Evolutionary conservation across 495 filamentous ascomycete species (phyloP), one percentile per base, ranked within the genome.

Genomic region (Podospora sp.): DNA sequence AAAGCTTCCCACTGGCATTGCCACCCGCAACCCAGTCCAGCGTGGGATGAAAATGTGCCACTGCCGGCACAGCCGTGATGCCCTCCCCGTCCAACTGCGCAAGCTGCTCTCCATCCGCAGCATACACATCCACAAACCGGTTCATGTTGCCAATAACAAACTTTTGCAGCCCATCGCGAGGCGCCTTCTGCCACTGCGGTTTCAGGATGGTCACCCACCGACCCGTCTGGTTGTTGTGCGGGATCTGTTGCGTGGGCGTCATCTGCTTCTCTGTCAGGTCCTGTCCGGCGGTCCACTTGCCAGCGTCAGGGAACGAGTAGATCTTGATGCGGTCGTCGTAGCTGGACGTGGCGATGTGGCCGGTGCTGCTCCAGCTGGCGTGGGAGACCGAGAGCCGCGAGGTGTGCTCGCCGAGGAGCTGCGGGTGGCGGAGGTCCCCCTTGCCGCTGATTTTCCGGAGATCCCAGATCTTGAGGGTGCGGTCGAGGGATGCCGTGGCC

Each of bases 111-210:
- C 95, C 95, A 35, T 87, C 81, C 11, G 84, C 80, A 14, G 88
- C 89, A 76, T 90, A 98, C 7, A 99, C 86, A 75, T 99, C 95
- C 2, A 98, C 91, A 69, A 97, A 97, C 21, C 95, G 88, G 75
- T 97, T 97, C 95, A 98, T 98, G 74, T 97, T 98, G 0, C 92
- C 96, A 66, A 99, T 94, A 53, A 88, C 93, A 77, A 98, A 92
- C 57, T 92, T 90, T 63, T 96, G 89, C 6, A 93, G 85, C 25
- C 87, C 87, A 58, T 93, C 90, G 46, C 83, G 81, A 0, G 95
- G 95, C 60, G 84, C 85, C 21, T 83, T 76, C 77, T 98, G 96
- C 95, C 95, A 99, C 69, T 97, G 92, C 4, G 95, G 89, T 61
- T 94, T 92, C 8, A 99, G 82, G 66, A 96, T 97, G 18, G 79